Base-by-base conservation (phyloP, 2,329 filamentous ascomycete genomes). In the Fonsecaea erecta region DNA sequence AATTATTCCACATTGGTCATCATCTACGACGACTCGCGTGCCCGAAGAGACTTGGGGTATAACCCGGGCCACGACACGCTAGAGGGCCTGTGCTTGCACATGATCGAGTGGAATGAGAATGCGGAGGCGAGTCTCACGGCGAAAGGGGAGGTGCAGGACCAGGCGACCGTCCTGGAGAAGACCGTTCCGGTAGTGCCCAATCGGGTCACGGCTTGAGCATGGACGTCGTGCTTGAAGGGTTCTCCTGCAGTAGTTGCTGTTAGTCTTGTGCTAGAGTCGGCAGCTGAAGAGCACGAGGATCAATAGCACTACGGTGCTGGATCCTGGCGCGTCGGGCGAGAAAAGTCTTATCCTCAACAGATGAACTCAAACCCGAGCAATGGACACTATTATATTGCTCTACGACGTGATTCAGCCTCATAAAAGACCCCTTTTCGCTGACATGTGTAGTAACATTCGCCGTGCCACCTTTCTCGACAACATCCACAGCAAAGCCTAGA, bases 91-190 rank as follows among this genome's bases (percentile, higher is more conserved):
- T 76, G 74, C 56, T 73, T 73, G 63, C 64, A 76, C 26, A 30
- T 77, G 40, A 64, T 72, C 32, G 72, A 75, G 55, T 78, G 76
- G 76, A 77, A 77, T 62, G 57, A 67, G 26, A 68, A 70, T 14
- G 60, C 46, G n/a, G 63, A 68, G n/a, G 62, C 30, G 40, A 65
- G 55, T 24, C 34, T 64, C 24, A 61, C 18, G 26, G 53, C 24
- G 3, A 26, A 54, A 26, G 52, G 48, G 3, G 48, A 61, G 48
- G 51, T 54, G 16, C 18, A 32, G 35, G 40, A 54, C 2, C 16
- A 46, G 14, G 48, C 51, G 12, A 46, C 14, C n/a, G 24, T 40
- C 7, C 37, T 54, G 26, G 59, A 61, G 48, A 61, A 53, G 59
- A 54, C 1, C 35, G 14, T 61, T 3, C 51, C 59, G 9, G 51